These are phyloP conservation scores for Gastrolobium bilobum DNA, from an alignment of 306 rosid species.

Conservation along the genomic window DNA sequence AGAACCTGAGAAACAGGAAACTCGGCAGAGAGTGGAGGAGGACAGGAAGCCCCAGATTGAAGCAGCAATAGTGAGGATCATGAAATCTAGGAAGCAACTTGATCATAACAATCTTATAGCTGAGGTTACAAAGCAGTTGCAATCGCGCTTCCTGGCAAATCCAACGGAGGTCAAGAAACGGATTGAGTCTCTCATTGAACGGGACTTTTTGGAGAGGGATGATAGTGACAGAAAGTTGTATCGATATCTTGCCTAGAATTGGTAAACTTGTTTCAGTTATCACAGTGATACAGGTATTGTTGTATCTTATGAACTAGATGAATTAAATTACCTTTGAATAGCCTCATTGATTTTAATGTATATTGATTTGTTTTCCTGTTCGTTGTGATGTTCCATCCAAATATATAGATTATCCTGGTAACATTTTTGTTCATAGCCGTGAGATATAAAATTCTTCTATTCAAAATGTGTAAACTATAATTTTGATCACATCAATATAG, in stretches of 20 bases:
- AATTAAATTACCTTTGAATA: conserved; percentile 34
- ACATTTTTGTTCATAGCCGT: background rate
- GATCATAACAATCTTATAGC: conserved; percentile 90
- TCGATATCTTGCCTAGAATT: conserved; percentile 85
- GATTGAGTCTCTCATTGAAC: conserved; percentile 85
- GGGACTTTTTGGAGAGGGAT: conserved; percentile 97
- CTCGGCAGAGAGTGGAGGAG: conserved; percentile 98
- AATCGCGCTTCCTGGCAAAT: conserved; percentile 81
- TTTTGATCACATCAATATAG: too few species aligned
- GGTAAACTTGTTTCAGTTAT: conserved; percentile 30
- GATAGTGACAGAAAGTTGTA: conserved; percentile 77
- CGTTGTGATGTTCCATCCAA: conserved; percentile 27
- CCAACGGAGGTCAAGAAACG: conserved; percentile 92
- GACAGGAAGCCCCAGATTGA: conserved; percentile 98
- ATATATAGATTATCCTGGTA: background rate
- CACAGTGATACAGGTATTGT: conserved; percentile 5
- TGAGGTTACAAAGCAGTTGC: conserved; percentile 94
- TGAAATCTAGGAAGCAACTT: conserved; percentile 86
- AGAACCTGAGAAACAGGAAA: conserved; percentile 92
- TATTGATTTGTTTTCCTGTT: conserved; percentile 46
- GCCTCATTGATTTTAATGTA: conserved; percentile 54
- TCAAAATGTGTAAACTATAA: too few species aligned
- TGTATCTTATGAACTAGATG: conserved; percentile 52
- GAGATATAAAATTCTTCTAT: too few species aligned
- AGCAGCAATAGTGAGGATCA: conserved; percentile 90